These are phyloP conservation scores for Cercospora sojina DNA, from an alignment of 2,329 filamentous ascomycete genomes.

Conservation along the genomic window DNA sequence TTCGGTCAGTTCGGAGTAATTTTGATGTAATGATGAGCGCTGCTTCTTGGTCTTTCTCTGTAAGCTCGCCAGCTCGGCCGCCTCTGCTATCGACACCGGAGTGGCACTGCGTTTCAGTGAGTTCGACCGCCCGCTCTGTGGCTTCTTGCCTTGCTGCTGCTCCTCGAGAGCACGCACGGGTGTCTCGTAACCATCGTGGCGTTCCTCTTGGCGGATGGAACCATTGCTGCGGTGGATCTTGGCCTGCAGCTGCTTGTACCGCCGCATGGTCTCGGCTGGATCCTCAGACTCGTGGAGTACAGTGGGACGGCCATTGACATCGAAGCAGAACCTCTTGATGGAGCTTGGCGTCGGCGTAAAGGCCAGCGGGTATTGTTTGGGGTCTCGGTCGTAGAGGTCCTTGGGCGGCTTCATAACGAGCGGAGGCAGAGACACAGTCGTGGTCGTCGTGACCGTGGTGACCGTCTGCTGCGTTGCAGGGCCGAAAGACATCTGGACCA, in stretches of 20 bases:
- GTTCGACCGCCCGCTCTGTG: slow-evolving; percentile 31
- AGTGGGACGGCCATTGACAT: slow-evolving; percentile 61
- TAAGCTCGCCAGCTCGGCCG: slow-evolving; percentile 50
- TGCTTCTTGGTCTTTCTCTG: slow-evolving; percentile 54
- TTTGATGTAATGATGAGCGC: slow-evolving; percentile 39
- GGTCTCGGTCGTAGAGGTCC: slow-evolving; percentile 70
- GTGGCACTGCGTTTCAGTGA: slow-evolving; percentile 50
- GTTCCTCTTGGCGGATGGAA: slow-evolving; percentile 30
- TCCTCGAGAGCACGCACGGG: slow-evolving; percentile 24
- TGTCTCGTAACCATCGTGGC: slow-evolving; percentile 31
- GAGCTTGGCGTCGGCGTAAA: slow-evolving; percentile 76
- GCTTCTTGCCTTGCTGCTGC: slow-evolving; percentile 22
- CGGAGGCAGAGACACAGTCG: slow-evolving; percentile 78
- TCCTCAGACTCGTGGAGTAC: slow-evolving; percentile 64
- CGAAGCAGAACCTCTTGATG: slow-evolving; percentile 74
- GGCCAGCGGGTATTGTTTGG: slow-evolving; percentile 87
- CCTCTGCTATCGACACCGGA: slow-evolving; percentile 56
- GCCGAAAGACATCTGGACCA: slow-evolving; percentile 62
- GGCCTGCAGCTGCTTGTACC: slow-evolving; percentile 38
- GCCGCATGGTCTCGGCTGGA: slow-evolving; percentile 52
- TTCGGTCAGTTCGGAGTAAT: slow-evolving; percentile 32
- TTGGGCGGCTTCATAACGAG: slow-evolving; percentile 73
- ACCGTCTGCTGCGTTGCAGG: slow-evolving; percentile 65
- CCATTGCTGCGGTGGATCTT: slow-evolving; percentile 34
- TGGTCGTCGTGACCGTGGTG: slow-evolving; percentile 89